Conservation (phyloP, 2,329 filamentous ascomycete species). For the Ophiostoma piceae region DNA sequence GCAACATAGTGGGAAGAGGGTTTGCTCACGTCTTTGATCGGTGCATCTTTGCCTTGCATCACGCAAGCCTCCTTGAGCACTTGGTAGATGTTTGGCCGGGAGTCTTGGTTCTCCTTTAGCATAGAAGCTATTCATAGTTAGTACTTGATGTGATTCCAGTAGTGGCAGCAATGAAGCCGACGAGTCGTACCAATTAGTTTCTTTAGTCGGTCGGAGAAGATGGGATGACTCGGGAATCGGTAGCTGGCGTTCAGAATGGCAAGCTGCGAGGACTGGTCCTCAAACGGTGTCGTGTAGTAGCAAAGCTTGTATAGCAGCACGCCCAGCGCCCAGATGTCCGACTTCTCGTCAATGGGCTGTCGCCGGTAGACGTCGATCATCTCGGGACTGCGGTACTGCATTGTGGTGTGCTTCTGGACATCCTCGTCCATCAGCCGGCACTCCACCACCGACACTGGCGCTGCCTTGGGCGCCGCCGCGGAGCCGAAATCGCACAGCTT, state of each 20-base stretch:
- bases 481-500: slow-evolving; percentile 99
- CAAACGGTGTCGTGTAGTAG: slow-evolving; percentile 98
- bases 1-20: too few relatives aligned
- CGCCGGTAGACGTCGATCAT: slow-evolving; percentile 99
- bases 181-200: slow-evolving; percentile 69
- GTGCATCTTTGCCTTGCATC: slow-evolving; percentile 82
- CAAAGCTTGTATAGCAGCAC: slow-evolving; percentile 96
- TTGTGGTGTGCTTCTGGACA: slow-evolving; percentile 90
- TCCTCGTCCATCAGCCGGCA: slow-evolving; percentile 93
- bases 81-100: slow-evolving; percentile 88
- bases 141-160: background rate
- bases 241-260: slow-evolving; percentile 94
- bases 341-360: slow-evolving; percentile 96
- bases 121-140: slow-evolving; percentile 62
- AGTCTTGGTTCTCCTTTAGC: slow-evolving; percentile 75
- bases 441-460: slow-evolving; percentile 80
- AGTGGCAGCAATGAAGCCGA: background rate
- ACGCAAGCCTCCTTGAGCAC: slow-evolving; percentile 79
- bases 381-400: slow-evolving; percentile 96
- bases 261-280: slow-evolving; percentile 86
- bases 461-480: slow-evolving; percentile 73
- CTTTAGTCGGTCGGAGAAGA: slow-evolving; percentile 86
- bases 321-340: slow-evolving; percentile 95
- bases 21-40: slow-evolving; percentile 73
- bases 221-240: slow-evolving; percentile 81